A percentile compares a stretch with the other conserved stretches of the same genome.
These are phyloP conservation scores for Tolypocladium endophyticum DNA, from an alignment of 2,329 filamentous ascomycete species.

Conservation along the genomic window DNA sequence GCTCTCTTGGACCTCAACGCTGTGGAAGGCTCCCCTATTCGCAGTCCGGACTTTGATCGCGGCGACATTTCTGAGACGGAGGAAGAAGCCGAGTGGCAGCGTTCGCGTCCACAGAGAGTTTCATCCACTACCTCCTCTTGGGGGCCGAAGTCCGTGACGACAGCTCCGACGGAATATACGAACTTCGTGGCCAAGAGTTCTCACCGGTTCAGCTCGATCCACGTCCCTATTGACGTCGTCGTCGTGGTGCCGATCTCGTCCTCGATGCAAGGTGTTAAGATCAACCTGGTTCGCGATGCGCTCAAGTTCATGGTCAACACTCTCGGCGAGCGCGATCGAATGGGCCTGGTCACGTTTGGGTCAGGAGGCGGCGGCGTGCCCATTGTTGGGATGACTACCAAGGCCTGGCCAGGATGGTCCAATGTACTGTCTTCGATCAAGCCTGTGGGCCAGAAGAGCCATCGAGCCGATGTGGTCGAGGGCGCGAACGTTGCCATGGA, in stretches of 20 bases:
- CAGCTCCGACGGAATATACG: conserved; percentile 87
- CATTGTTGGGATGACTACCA: conserved; percentile 96
- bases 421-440: conserved; percentile 80
- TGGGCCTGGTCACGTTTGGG: conserved; percentile 95
- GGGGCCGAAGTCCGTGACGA: conserved; percentile 73
- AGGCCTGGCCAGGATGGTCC: conserved; percentile 85
- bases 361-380: conserved; percentile 89
- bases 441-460: conserved; percentile 91
- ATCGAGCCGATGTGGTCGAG: conserved; percentile 92
- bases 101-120: conserved; percentile 53
- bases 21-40: conserved; percentile 51
- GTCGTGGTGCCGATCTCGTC: conserved; percentile 95
- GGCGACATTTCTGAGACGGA: conserved; percentile 71
- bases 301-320: conserved; percentile 85
- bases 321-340: conserved; percentile 84
- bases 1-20: conserved; percentile 76
- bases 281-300: conserved; percentile 84
- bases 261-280: conserved; percentile 99
- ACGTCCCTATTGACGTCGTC: conserved; percentile 90
- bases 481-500: conserved; percentile 98
- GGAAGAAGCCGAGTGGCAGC: conserved; percentile 72
- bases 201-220: conserved; percentile 43
- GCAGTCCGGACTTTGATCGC: conserved; percentile 68
- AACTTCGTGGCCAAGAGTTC: conserved; percentile 47
- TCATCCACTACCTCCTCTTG: conserved; percentile 78